A percentile compares a stretch with the other conserved stretches of the same genome.
Conservation (phyloP, 148 eudicot genomes). For the Nyssa sinensis region DNA sequence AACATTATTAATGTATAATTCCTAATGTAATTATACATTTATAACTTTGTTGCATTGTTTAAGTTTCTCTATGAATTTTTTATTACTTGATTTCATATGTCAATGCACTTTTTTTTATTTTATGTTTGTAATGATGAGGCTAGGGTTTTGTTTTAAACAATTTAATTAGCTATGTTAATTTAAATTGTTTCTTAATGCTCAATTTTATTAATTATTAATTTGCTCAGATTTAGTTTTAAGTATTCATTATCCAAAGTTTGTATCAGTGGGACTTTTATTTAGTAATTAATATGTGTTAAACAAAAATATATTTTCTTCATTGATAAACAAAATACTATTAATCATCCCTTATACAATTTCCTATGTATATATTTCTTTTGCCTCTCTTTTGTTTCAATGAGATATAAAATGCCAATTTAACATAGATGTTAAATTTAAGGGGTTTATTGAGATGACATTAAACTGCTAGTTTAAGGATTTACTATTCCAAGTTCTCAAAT, state of each 20-base stretch:
- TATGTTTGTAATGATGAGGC: not conserved
- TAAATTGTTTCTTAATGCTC: not conserved
- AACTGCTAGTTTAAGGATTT: too few species aligned
- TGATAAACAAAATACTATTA: too few species aligned
- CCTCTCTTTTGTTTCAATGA: not conserved
- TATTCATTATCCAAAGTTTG: not conserved
- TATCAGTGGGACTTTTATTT: not conserved
- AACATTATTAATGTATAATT: too few species aligned
- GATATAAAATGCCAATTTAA: too few species aligned
- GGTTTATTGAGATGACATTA: too few species aligned
- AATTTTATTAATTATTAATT: too few species aligned
- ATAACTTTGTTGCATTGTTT: slow-evolving; percentile 6
- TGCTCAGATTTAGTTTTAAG: not conserved
- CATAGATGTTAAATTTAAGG: too few species aligned
- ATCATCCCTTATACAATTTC: not conserved
- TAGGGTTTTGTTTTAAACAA: not conserved
- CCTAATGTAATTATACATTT: not conserved
- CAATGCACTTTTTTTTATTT: not conserved
- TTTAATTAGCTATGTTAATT: too few species aligned
- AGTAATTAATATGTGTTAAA: too few species aligned
- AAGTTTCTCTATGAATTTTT: not conserved
- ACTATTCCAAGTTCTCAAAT: too few species aligned
- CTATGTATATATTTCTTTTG: slow-evolving; percentile 10
- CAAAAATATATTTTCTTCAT: too few species aligned
- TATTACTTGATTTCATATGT: not conserved